Evolutionary conservation across 805 yeast species (phyloP).

Genomic region (Saccharomycopsis malanga): DNA sequence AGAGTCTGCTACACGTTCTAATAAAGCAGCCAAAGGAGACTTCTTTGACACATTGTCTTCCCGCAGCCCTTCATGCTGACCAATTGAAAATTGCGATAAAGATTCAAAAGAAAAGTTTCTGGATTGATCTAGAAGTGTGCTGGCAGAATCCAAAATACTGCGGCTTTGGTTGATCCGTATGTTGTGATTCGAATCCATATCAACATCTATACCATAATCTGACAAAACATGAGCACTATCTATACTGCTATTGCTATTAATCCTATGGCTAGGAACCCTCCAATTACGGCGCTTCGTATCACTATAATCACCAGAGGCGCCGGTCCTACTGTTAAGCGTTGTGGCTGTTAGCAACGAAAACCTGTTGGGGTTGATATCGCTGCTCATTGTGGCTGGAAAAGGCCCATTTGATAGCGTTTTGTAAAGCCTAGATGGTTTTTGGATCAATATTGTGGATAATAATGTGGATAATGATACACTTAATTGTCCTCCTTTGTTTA

Average conservation of each 20-base stretch:
- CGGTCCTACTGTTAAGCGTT: background rate
- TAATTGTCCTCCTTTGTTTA: too few relatives aligned
- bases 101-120: background rate
- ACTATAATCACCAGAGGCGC: background rate
- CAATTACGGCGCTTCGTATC: too few relatives aligned
- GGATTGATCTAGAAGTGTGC: background rate
- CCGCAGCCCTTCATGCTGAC: too few relatives aligned
- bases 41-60: too few relatives aligned
- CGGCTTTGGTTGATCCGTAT: background rate
- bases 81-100: background rate
- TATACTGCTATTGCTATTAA: background rate
- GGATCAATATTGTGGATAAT: too few relatives aligned
- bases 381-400: background rate
- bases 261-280: too few relatives aligned
- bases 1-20: background rate
- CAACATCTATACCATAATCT: constrained; percentile 11
- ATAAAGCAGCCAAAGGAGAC: too few relatives aligned
- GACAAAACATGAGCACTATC: constrained; percentile 1
- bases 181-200: background rate
- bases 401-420: background rate
- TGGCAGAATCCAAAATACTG: background rate
- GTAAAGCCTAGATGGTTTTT: too few relatives aligned
- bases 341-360: background rate
- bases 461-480: too few relatives aligned
- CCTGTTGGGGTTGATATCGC: background rate